Evolutionary conservation across 1,284 basidiomycete genomes (phyloP).

Genomic region (Cryptococcus sp.): DNA sequence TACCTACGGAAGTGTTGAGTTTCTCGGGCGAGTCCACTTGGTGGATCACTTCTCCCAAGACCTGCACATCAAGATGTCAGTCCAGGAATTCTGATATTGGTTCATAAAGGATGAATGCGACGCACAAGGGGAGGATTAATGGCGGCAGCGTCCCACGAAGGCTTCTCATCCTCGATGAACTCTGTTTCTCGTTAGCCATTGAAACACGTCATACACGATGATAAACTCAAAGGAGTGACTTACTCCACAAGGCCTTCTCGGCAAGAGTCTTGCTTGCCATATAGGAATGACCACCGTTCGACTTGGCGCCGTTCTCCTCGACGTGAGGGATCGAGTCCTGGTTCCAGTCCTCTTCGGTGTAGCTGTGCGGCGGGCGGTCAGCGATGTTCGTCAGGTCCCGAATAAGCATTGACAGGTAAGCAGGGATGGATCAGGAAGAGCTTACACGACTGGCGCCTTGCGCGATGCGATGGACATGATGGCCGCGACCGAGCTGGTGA

Average conservation of each 20-base stretch:
- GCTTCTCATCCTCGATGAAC: slow-evolving; percentile 62
- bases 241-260: slow-evolving; percentile 58
- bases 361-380: slow-evolving; percentile 15
- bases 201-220: background rate
- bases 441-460: slow-evolving; percentile 11
- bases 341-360: slow-evolving; percentile 66
- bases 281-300: slow-evolving; percentile 53
- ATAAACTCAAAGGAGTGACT: slow-evolving; percentile 8
- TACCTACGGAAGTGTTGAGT: slow-evolving; percentile 60
- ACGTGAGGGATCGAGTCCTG: slow-evolving; percentile 59
- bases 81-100: background rate
- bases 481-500: slow-evolving; percentile 65
- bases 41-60: slow-evolving; percentile 58
- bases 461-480: slow-evolving; percentile 47
- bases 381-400: background rate
- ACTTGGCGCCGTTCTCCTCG: slow-evolving; percentile 62
- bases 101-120: background rate
- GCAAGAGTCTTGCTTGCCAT: slow-evolving; percentile 64
- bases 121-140: slow-evolving; percentile 61
- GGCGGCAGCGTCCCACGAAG: slow-evolving; percentile 60
- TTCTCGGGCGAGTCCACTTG: slow-evolving; percentile 55
- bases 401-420: background rate
- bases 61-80: slow-evolving; percentile 18
- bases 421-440: background rate
- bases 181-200: slow-evolving; percentile 30